These are phyloP conservation scores for Microbotryomycetes sp. DNA, from an alignment of 1,284 basidiomycete genomes.

Conservation along the genomic window DNA sequence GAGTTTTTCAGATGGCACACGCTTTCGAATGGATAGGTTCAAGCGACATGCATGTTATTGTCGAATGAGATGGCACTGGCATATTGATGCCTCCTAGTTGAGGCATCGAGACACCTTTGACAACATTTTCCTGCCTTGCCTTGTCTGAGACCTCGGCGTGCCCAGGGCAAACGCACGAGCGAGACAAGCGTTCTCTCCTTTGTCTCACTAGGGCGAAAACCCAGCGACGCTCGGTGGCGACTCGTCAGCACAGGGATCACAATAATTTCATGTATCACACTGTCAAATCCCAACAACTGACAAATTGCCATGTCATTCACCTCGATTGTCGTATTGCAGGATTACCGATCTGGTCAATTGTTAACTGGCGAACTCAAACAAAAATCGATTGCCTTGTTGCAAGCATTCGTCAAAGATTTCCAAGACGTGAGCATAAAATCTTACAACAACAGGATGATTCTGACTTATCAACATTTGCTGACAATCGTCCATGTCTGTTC, in stretches of 20 bases:
- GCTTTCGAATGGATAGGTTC: neutral
- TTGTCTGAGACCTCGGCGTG: neutral
- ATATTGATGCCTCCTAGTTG: too few relatives aligned
- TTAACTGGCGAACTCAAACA: conserved; percentile 91
- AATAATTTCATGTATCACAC: too few relatives aligned
- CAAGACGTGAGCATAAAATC: conserved; percentile 57
- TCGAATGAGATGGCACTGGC: neutral
- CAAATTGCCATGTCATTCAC: conserved; percentile 1
- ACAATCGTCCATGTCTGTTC: conserved; percentile 11
- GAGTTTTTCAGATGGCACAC: conserved; percentile 35
- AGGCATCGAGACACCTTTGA: neutral
- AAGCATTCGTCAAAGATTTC: conserved; percentile 78
- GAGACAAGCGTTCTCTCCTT: too few relatives aligned
- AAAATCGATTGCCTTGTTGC: conserved; percentile 75
- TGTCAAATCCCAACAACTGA: neutral
- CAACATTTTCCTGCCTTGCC: neutral
- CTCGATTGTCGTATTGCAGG: conserved; percentile 49
- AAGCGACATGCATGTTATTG: neutral
- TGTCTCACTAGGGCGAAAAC: too few relatives aligned
- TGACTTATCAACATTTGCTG: too few relatives aligned
- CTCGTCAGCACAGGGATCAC: neutral
- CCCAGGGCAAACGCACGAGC: too few relatives aligned
- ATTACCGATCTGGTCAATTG: conserved; percentile 82
- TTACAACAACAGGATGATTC: neutral
- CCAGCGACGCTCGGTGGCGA: neutral